Evolutionary conservation across 306 rosid species (phyloP).

Genomic region (Quercus suber): DNA sequence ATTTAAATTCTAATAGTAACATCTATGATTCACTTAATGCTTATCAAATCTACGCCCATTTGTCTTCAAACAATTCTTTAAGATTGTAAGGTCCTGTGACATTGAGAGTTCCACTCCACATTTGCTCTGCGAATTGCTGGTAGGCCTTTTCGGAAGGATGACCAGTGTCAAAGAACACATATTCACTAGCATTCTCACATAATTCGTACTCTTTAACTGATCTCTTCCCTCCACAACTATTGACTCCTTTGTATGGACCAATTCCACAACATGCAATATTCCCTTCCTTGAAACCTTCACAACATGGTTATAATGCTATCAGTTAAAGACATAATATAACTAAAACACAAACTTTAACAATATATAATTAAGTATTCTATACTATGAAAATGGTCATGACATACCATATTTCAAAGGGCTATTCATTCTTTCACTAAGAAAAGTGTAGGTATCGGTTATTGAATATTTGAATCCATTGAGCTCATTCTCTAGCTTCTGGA

Average conservation of each 20-base stretch:
- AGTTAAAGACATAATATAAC: no score
- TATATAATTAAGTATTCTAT: neutral
- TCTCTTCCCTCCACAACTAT: constrained; percentile 35
- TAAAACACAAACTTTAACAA: no score
- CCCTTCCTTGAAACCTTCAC: constrained; percentile 37
- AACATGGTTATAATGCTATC: no score
- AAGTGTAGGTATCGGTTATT: constrained; percentile 2
- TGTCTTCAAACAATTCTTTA: constrained; percentile 25
- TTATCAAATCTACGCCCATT: neutral
- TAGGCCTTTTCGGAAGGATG: constrained; percentile 28
- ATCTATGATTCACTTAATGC: neutral
- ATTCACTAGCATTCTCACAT: constrained; percentile 26
- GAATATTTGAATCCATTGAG: constrained; percentile 37
- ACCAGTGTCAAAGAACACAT: constrained; percentile 35
- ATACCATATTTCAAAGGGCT: constrained; percentile 32
- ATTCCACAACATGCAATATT: constrained; percentile 36
- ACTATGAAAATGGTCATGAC: neutral
- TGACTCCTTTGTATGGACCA: constrained; percentile 25
- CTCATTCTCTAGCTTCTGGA: constrained; percentile 13
- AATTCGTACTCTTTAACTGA: constrained; percentile 16
- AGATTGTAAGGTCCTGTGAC: constrained; percentile 25
- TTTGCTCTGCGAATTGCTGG: constrained; percentile 22
- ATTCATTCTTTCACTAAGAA: constrained; percentile 4
- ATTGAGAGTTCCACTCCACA: constrained; percentile 27
- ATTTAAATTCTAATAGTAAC: neutral